Evolutionary conservation across 1,139 yeast species (phyloP).

Genomic region (Taphrina pruni): DNA sequence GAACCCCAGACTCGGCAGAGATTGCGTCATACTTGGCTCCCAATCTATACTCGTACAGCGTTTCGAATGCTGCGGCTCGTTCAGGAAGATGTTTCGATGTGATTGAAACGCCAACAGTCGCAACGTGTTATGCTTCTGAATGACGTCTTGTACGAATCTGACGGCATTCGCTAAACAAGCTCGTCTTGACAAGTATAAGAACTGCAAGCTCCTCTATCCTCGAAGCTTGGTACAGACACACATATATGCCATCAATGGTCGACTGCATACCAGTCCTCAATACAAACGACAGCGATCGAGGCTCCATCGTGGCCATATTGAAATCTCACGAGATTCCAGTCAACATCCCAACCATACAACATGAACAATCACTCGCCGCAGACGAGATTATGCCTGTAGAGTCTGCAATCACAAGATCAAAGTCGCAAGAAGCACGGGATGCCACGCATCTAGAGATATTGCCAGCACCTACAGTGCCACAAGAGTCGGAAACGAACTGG

Average conservation of each 20-base stretch:
- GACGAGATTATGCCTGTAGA: neutral
- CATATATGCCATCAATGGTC: neutral
- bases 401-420: neutral
- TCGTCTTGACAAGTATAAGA: too few relatives aligned
- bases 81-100: too few relatives aligned
- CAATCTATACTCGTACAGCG: too few relatives aligned
- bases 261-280: neutral
- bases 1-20: too few relatives aligned
- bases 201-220: too few relatives aligned
- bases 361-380: neutral
- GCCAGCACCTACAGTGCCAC: neutral
- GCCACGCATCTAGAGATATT: neutral
- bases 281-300: neutral
- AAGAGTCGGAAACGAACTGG: neutral
- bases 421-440: neutral
- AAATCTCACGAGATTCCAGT: conserved; percentile 1
- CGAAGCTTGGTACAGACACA: too few relatives aligned
- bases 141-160: too few relatives aligned
- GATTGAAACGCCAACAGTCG: too few relatives aligned
- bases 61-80: too few relatives aligned
- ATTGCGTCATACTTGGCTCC: too few relatives aligned
- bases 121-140: too few relatives aligned
- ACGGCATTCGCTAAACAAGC: too few relatives aligned
- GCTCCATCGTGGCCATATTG: neutral
- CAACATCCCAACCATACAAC: neutral